Percentiles rank a stretch among this genome's conserved stretches.
These are phyloP conservation scores for Lagenidium giganteum DNA, from an alignment of 352 stramenopile species.

Conservation along the genomic window DNA sequence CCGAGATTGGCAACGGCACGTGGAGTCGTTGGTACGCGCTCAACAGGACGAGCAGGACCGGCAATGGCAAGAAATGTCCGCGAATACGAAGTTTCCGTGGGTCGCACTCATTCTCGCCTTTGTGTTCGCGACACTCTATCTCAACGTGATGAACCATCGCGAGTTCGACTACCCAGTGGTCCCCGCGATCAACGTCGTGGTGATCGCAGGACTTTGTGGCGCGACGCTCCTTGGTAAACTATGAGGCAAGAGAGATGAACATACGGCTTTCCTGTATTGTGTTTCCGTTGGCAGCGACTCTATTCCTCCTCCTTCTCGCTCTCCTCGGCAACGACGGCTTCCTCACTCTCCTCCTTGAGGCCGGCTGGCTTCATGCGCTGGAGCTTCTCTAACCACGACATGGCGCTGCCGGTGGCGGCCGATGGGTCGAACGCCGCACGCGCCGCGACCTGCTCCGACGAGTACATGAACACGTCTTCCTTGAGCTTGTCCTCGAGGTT, in stretches of 20 bases:
- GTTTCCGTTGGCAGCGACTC: too few species aligned
- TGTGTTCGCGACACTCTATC: constrained; percentile 50
- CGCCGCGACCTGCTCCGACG: constrained; percentile 60
- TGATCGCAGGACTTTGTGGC: constrained; percentile 27
- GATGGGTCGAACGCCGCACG: constrained; percentile 68
- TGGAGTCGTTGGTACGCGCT: constrained; percentile 14
- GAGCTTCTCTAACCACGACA: constrained; percentile 86
- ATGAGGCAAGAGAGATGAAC: constrained; percentile 1
- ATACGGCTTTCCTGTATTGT: too few species aligned
- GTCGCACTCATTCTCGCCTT: constrained; percentile 37
- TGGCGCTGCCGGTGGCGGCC: constrained; percentile 54
- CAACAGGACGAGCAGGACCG: constrained; percentile 25
- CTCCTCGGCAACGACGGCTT: not conserved
- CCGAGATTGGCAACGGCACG: constrained; percentile 31
- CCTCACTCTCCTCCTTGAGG: constrained; percentile 19
- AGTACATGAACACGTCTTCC: constrained; percentile 84
- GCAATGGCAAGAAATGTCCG: constrained; percentile 21
- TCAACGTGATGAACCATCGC: constrained; percentile 41
- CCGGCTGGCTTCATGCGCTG: constrained; percentile 83
- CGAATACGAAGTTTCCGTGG: constrained; percentile 37
- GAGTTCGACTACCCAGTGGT: constrained; percentile 43
- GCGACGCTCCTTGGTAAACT: constrained; percentile 29
- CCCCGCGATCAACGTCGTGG: constrained; percentile 44
- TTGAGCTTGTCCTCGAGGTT: constrained; percentile 78
- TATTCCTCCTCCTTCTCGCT: constrained; percentile 18